phyloP scores from a whole-genome alignment of 257 asterid genomes.

The Leonotis leonurus region DNA sequence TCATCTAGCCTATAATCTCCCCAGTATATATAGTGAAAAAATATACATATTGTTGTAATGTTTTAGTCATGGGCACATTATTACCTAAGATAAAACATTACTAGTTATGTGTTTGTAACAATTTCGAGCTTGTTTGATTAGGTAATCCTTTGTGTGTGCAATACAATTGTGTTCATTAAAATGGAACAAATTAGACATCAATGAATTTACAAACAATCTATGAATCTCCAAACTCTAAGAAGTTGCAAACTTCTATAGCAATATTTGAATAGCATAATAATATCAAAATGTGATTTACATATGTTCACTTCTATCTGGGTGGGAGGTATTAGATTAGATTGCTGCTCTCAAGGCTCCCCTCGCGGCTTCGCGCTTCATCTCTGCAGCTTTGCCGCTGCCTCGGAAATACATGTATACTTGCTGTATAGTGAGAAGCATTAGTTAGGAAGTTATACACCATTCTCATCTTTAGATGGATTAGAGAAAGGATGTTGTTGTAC shows the following conservation, averaged over 20 bases:
- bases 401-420: conserved; percentile 93
- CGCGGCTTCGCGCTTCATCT: conserved; percentile 85
- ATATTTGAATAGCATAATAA: background rate
- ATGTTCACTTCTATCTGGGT: conserved; percentile 16
- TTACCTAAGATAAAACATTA: background rate
- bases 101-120: too few relatives aligned
- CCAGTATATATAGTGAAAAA: background rate
- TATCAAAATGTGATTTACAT: conserved; percentile 11
- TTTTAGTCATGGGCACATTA: background rate
- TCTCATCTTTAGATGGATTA: background rate
- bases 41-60: background rate
- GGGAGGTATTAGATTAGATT: conserved; percentile 8
- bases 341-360: conserved; percentile 57
- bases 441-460: background rate
- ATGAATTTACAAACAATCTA: conserved; percentile 18
- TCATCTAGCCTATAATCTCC: conserved; percentile 54
- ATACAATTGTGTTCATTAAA: too few relatives aligned
- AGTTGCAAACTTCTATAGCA: conserved; percentile 4
- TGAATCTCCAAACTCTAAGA: conserved; percentile 1
- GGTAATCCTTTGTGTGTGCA: too few relatives aligned
- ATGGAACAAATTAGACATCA: conserved; percentile 3
- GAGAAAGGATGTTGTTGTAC: conserved; percentile 25
- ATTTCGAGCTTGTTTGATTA: too few relatives aligned
- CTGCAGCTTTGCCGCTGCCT: conserved; percentile 91
- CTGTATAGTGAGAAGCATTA: conserved; percentile 31